Base-by-base conservation (phyloP, 345 rosid genomes). In the Euphorbia lathyris region DNA sequence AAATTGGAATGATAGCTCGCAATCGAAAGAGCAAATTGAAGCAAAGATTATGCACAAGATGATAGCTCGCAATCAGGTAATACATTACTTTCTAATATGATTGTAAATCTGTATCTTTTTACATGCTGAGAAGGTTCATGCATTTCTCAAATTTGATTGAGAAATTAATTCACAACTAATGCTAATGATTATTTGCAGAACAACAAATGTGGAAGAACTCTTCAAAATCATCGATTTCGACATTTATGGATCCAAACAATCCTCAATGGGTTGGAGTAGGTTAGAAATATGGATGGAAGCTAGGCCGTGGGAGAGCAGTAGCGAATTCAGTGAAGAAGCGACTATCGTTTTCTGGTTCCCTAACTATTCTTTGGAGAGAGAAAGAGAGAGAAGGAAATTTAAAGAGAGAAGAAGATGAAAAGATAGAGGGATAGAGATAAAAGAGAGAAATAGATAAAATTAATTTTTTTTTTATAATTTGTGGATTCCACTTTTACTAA, bases 221-320 rank as follows among this genome's bases (percentile, higher is more conserved):
- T 22, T 72, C 90, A 4, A 87, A 79, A 81, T 76, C 84, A 55
- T 80, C 77, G 63, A 87, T 79, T 61, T 83, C 86, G 12, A 79
- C 88, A 84, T 95, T 95, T 80, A 84, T 87, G 88, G 96, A 92
- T 82, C 92, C 92, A 8, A 87, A 78, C 77, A 92, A 92, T 77
- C 97, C 96, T 47, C 79, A 86, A 11, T 95, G 99, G 99, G 99
- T 65, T 95, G 99, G 98, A 87, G 98, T 80, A 88, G 98, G 97
- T 75, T 95, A 75, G 99, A 92, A 71, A 81, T 97, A 74, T 89
- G 76, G 77, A 91, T 86, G 93, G 94, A 91, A 47, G 83, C 90
- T 30, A 73, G 91, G 66, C 95, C 94, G 42, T 87, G 96, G 87
- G 96, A 91, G 72, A 38, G 60, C 69, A 55, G 72, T 69, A 0